Conservation (phyloP, 2,329 filamentous ascomycete genomes). For the Zasmidium cellare region DNA sequence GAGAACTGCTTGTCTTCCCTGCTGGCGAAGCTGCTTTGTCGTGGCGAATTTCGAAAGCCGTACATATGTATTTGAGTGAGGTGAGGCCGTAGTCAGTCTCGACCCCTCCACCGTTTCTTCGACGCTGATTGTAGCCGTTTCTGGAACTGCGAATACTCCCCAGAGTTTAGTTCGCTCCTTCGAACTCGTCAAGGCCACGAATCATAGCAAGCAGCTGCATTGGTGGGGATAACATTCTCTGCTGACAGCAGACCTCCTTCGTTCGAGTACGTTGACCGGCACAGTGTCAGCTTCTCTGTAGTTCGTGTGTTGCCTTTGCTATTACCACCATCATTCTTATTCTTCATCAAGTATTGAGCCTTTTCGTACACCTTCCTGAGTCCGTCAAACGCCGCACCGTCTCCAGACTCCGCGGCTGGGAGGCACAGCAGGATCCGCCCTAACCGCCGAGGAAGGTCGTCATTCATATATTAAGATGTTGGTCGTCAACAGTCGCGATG, state of each 20-base stretch:
- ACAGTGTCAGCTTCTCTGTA: neutral
- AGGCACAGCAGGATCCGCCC: neutral
- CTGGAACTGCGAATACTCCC: neutral
- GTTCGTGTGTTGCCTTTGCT: neutral
- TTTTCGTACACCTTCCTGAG: neutral
- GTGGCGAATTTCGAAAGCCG: too few species aligned
- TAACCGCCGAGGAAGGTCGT: neutral
- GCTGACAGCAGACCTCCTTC: neutral
- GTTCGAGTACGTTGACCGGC: neutral
- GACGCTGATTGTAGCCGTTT: neutral
- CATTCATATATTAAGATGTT: neutral
- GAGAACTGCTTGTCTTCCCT: too few species aligned
- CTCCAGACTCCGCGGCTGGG: neutral
- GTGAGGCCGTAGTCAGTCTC: neutral
- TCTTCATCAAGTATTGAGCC: neutral
- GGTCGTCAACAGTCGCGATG: neutral
- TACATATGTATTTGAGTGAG: too few species aligned
- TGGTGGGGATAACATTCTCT: neutral
- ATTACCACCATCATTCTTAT: neutral
- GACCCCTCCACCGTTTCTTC: neutral
- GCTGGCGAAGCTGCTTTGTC: too few species aligned
- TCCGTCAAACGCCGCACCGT: neutral
- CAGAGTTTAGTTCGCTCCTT: neutral
- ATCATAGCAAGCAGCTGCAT: neutral
- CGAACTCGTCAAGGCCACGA: slow-evolving; percentile 3